These are phyloP conservation scores for Solanum ossicruentum DNA, from an alignment of 257 asterid genomes.

Conservation along the genomic window DNA sequence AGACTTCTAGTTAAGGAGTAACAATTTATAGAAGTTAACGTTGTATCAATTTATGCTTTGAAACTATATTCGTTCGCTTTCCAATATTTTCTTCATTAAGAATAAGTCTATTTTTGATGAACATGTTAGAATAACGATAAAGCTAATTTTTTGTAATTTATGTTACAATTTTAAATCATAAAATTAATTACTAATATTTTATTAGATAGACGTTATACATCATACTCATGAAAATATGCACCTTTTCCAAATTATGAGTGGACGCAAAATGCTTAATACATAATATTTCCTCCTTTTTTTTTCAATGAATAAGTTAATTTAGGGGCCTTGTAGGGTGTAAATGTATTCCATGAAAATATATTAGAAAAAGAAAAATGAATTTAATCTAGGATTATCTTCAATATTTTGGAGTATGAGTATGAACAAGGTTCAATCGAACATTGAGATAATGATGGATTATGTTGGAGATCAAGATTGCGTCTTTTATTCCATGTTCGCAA, in stretches of 20 bases:
- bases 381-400: neutral
- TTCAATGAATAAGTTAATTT: neutral
- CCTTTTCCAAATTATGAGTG: neutral
- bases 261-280: neutral
- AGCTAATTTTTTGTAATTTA: neutral
- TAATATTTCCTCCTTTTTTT: accelerated
- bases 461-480: neutral
- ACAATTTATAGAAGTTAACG: too few relatives aligned
- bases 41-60: neutral
- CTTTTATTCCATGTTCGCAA: neutral
- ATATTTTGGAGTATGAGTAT: neutral
- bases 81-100: neutral
- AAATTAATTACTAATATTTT: neutral
- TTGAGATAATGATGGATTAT: neutral
- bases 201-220: neutral
- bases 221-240: neutral
- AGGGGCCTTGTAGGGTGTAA: neutral
- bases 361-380: neutral
- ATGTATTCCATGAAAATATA: neutral
- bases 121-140: neutral
- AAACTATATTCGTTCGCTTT: neutral
- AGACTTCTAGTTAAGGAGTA: neutral
- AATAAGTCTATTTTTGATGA: neutral
- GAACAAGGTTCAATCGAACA: neutral
- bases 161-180: neutral